These are phyloP conservation scores for Phoma sp. DNA, from an alignment of 2,329 filamentous ascomycete genomes.

Conservation along the genomic window DNA sequence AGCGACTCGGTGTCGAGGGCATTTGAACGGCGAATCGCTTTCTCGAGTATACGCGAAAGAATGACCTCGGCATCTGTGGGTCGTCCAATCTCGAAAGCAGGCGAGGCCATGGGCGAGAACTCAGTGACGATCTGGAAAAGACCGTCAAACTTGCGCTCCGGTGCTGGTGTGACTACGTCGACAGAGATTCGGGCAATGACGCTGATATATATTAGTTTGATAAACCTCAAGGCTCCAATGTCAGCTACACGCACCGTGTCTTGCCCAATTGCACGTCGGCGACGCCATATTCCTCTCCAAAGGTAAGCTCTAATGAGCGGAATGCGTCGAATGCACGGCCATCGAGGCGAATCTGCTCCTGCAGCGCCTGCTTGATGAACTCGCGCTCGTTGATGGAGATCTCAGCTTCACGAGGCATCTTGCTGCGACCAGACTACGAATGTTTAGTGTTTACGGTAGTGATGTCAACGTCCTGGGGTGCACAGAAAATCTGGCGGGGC, in stretches of 20 bases:
- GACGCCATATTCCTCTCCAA: conserved; percentile 90
- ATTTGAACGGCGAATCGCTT: conserved; percentile 88
- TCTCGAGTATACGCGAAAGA: conserved; percentile 88
- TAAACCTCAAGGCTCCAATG: background rate
- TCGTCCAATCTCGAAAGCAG: conserved; percentile 85
- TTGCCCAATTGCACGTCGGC: conserved; percentile 88
- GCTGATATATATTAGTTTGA: conserved; percentile 56
- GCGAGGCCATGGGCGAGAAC: conserved; percentile 89
- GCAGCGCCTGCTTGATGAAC: conserved; percentile 84
- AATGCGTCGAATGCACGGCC: conserved; percentile 82
- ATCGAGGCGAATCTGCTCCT: conserved; percentile 83
- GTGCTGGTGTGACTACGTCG: conserved; percentile 83
- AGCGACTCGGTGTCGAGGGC: conserved; percentile 95
- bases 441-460: conserved; percentile 4
- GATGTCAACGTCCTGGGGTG: conserved; percentile 8
- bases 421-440: conserved; percentile 27
- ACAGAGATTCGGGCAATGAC: conserved; percentile 85
- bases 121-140: conserved; percentile 93
- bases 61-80: conserved; percentile 85
- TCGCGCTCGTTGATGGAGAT: conserved; percentile 87
- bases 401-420: conserved; percentile 91
- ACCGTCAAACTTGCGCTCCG: conserved; percentile 93
- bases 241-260: conserved; percentile 69
- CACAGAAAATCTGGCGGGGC: conserved; percentile 37
- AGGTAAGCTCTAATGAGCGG: conserved; percentile 76